Evolutionary conservation across 2,329 filamentous ascomycete species (phyloP), one percentile per base, ranked within the genome.

Genomic region (Alternaria tenuissima): DNA sequence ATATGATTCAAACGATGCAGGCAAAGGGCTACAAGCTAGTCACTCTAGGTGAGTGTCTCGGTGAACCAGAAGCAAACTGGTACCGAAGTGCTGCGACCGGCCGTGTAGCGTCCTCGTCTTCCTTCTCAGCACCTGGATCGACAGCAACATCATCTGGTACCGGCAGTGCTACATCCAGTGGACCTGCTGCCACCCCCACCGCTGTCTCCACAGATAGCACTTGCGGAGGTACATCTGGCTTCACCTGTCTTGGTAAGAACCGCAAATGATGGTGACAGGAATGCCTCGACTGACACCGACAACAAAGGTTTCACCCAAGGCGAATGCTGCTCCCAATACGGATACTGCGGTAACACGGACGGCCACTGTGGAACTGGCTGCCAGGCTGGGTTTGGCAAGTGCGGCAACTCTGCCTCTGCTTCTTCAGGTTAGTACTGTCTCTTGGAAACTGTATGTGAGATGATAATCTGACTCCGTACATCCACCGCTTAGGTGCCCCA

Each of bases 31-130:
- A 79, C 75, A 74, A 72, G 52, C 71, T 78, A 20, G 81, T 83
- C 7, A 81, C 80, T 2, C 70, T 83, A 11, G 82, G 82, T 41
- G 80, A 82, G 64, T 84, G 81, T 62, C 57, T 84, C 36, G 78
- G 75, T 6, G 81, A 83, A 49, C 76, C 80, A 3, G 63, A 70
- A 11, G 70, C 64, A 14, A 83, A 83, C 69, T 84, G 82, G 82
- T 83, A 84, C 70, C 80, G 84, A 32, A 32, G 38, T 18, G 56
- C 58, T 22, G 52, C 65, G 34, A 53, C 64, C 22, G 28, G 38
- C 20, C 59, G 66, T 8, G 56, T 61, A 8, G 55, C 62, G 7
- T 63, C 66, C 11, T 52, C 55, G 1, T 65, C 69, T 20, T 52
- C 22, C 22, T 24, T 24, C 22, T 24, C 59, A 12, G 24, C 47